Percentiles rank a stretch among this genome's conserved stretches.
Evolutionary conservation across 2,329 filamentous ascomycete genomes (phyloP).

Genomic region (Diaporthe vaccinii): DNA sequence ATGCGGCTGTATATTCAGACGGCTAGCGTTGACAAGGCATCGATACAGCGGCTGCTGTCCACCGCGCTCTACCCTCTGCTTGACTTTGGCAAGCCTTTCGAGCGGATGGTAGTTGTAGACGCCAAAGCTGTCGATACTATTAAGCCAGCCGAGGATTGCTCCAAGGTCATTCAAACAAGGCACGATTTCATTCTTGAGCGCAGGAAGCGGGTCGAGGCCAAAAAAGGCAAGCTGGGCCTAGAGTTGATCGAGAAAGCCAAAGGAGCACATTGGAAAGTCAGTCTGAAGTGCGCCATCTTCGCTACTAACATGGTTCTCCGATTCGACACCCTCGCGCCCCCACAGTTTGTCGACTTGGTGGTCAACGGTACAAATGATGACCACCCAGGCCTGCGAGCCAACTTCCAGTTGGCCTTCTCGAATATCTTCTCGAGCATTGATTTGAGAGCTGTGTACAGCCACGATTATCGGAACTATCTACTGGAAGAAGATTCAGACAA

Average conservation of each 20-base stretch:
- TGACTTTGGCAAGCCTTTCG: slow-evolving; percentile 91
- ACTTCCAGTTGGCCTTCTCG: slow-evolving; percentile 85
- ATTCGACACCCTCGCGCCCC: slow-evolving; percentile 88
- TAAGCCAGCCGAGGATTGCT: slow-evolving; percentile 75
- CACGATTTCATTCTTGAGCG: slow-evolving; percentile 82
- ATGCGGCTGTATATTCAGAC: slow-evolving; percentile 92
- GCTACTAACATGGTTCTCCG: slow-evolving; percentile 90
- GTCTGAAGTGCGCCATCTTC: slow-evolving; percentile 89
- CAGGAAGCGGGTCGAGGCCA: slow-evolving; percentile 81
- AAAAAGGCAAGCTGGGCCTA: slow-evolving; percentile 83
- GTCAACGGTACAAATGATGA: slow-evolving; percentile 87
- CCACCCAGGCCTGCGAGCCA: slow-evolving; percentile 85
- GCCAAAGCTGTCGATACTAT: slow-evolving; percentile 78
- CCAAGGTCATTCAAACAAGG: slow-evolving; percentile 72
- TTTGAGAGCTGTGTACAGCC: slow-evolving; percentile 85
- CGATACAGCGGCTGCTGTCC: slow-evolving; percentile 89
- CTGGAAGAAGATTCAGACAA: slow-evolving; percentile 82
- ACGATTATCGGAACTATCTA: slow-evolving; percentile 90
- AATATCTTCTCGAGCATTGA: slow-evolving; percentile 87
- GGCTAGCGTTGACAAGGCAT: slow-evolving; percentile 91
- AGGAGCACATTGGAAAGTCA: slow-evolving; percentile 95
- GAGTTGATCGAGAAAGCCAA: slow-evolving; percentile 85
- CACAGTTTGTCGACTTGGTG: slow-evolving; percentile 86
- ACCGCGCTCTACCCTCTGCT: slow-evolving; percentile 87
- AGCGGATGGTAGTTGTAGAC: slow-evolving; percentile 87